These are phyloP conservation scores for Fraxinus cuspidata DNA, from an alignment of 257 asterid species.

Conservation along the genomic window DNA sequence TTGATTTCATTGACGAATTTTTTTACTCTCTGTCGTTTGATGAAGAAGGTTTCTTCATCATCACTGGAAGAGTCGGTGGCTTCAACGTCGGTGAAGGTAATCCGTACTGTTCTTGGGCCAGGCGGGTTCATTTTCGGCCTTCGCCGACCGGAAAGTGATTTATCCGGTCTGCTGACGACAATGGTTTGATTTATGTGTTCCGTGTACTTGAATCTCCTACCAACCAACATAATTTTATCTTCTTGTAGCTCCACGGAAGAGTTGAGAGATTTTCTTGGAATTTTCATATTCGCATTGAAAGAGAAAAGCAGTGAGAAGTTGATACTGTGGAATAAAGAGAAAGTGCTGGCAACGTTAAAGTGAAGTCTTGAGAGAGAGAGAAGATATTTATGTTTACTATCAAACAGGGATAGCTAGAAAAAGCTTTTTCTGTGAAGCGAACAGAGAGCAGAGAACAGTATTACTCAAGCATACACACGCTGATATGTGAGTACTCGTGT, in stretches of 20 bases:
- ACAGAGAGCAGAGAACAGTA: slow-evolving; percentile 9
- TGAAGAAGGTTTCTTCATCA: slow-evolving; percentile 41
- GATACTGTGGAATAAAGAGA: slow-evolving; percentile 59
- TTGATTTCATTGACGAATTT: slow-evolving; percentile 69
- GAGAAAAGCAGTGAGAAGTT: slow-evolving; percentile 39
- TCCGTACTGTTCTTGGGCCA: slow-evolving; percentile 53
- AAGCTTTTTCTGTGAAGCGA: neutral
- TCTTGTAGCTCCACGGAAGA: slow-evolving; percentile 13
- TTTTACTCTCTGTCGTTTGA: slow-evolving; percentile 54
- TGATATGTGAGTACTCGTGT: neutral
- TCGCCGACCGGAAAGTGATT: slow-evolving; percentile 27
- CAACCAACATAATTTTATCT: slow-evolving; percentile 33
- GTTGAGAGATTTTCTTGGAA: slow-evolving; percentile 20
- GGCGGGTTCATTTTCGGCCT: slow-evolving; percentile 18
- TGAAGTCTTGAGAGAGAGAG: slow-evolving; percentile 27
- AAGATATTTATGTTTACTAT: slow-evolving; percentile 17
- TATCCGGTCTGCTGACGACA: slow-evolving; percentile 25
- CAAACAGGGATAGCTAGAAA: slow-evolving; percentile 24
- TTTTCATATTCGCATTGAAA: slow-evolving; percentile 71
- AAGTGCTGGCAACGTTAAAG: slow-evolving; percentile 39
- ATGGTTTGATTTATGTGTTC: slow-evolving; percentile 61
- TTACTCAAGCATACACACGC: neutral
- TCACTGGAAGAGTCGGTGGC: slow-evolving; percentile 93
- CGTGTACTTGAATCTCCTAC: slow-evolving; percentile 48
- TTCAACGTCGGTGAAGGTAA: slow-evolving; percentile 76